Evolutionary conservation across 2,329 filamentous ascomycete species (phyloP).

Genomic region (Allantophomopsis cytisporea): DNA sequence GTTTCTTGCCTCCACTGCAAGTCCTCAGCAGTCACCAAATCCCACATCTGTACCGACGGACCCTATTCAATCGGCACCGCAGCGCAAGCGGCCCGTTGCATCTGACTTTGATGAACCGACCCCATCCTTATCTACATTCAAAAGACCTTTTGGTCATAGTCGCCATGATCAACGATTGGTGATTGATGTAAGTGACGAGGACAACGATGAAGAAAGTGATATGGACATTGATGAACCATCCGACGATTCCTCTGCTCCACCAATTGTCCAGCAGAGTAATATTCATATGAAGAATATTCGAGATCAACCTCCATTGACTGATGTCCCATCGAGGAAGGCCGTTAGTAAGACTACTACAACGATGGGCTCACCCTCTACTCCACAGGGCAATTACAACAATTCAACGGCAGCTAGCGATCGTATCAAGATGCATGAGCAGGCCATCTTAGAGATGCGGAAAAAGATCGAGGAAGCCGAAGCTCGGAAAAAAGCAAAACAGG

Average conservation of each 20-base stretch:
- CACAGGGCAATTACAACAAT: constrained; percentile 6
- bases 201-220: constrained; percentile 38
- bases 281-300: constrained; percentile 16
- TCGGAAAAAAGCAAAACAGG: constrained; percentile 12
- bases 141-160: constrained; percentile 49
- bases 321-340: constrained; percentile 18
- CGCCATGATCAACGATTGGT: constrained; percentile 51
- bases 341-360: constrained; percentile 13
- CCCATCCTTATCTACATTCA: constrained; percentile 14
- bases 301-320: constrained; percentile 29
- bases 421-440: constrained; percentile 36
- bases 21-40: background rate
- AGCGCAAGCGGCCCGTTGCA: constrained; percentile 47
- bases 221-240: constrained; percentile 8
- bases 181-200: constrained; percentile 75
- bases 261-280: too few relatives aligned
- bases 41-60: background rate
- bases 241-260: constrained; percentile 4
- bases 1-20: constrained; percentile 14
- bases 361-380: constrained; percentile 10
- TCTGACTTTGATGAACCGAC: constrained; percentile 54
- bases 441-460: constrained; percentile 45
- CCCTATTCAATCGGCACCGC: background rate
- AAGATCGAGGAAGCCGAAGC: constrained; percentile 19
- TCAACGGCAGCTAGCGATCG: constrained; percentile 18